A percentile compares a stretch with the other conserved stretches of the same genome.
Conservation (phyloP, 352 stramenopile genomes). For the Globisporangium radiosum region DNA sequence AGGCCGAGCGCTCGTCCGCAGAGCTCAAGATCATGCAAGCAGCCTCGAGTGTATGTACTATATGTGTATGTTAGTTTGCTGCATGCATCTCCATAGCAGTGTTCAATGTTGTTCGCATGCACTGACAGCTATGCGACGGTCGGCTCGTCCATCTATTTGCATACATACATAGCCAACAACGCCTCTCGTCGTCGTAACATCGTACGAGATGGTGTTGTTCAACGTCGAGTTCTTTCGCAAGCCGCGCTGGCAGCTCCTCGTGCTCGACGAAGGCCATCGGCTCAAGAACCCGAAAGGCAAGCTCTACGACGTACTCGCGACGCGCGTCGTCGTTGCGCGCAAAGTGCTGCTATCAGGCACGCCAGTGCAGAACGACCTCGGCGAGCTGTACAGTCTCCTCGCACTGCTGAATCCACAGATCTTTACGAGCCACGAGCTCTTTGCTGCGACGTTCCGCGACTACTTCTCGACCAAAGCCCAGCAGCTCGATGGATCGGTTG, state of each 20-base stretch:
- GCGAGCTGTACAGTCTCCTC: constrained; percentile 78
- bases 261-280: constrained; percentile 86
- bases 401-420: constrained; percentile 80
- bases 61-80: background rate
- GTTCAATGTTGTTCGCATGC: too few relatives aligned
- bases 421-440: constrained; percentile 58
- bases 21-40: constrained; percentile 7
- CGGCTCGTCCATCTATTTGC: too few relatives aligned
- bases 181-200: constrained; percentile 59
- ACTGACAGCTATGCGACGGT: too few relatives aligned
- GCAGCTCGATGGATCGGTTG: constrained; percentile 12
- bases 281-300: constrained; percentile 82
- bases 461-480: constrained; percentile 71
- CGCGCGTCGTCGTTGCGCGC: constrained; percentile 23
- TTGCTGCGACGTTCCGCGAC: constrained; percentile 41
- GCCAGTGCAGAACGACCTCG: constrained; percentile 82
- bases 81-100: too few relatives aligned
- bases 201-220: constrained; percentile 65
- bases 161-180: background rate
- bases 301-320: constrained; percentile 42
- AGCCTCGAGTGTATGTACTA: background rate
- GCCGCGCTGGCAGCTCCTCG: constrained; percentile 42
- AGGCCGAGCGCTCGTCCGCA: constrained; percentile 30
- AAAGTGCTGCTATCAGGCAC: constrained; percentile 80
- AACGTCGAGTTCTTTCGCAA: constrained; percentile 51